Evolutionary conservation across 1,139 yeast species (phyloP), one percentile per base, ranked within the genome.

Genomic region (Ashbya aceris): DNA sequence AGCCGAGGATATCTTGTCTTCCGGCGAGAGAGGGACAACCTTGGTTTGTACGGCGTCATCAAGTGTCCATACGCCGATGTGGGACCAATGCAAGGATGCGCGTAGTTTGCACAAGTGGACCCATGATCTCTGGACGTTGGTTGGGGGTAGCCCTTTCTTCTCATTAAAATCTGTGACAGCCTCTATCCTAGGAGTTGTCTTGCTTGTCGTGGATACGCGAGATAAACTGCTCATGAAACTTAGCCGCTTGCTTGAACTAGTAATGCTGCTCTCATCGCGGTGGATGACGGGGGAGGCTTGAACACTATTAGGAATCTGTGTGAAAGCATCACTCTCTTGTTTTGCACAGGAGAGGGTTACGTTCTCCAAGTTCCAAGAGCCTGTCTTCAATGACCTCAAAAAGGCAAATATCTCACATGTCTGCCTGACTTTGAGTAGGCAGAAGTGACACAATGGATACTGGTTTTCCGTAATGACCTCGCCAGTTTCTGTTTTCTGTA

Each of bases 361-460:
- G 36, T 64, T 66, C 42, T 71, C 74, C 28, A 71, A 53, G 48
- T 70, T 67, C 74, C 78, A 75, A 7, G 72, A 65, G 6, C 76
- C 74, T 26, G 62, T 50, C 50, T 79, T 73, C 33, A 85, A 66
- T 11, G 82, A 70, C 50, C 94, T 71, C 48, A 86, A 64, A 52
- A 83, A 78, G 42, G 91, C 81, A 62, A 79, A 77, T 53, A 83
- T 73, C 49, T 86, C 91, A 66, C 95, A 79, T 28, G 81, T 77
- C 46, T 83, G 77, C 52, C 97, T 74, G 41, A 87, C 73, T 53
- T 86, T 79, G 43, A 80, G 72, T 40, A 89, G 69, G 64, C 97
- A 91, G 56, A 77, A 81, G 51, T 81, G 81, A 60, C 97, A 91
- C 38, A 89, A 67, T n/a, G 95, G 86, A 54, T 83, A 82, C 40